Base-by-base conservation (phyloP, 257 asterid species). In the Nicotiana benthamiana region DNA sequence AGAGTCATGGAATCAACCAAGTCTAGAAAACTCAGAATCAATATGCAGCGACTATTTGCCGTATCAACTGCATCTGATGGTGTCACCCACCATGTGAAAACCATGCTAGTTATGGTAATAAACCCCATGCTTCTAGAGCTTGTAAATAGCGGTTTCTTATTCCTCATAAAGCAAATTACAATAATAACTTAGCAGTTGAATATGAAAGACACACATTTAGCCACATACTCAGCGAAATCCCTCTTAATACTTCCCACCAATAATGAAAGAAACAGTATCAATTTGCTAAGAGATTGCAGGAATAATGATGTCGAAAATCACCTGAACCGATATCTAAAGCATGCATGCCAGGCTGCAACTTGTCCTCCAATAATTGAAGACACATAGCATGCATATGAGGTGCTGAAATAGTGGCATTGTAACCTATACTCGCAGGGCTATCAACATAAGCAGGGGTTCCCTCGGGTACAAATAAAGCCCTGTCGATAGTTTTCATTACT, bases 381-480 rank as follows among this genome's bases (percentile, higher is more conserved):
- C 99, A 95, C 92, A 89, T 89, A 9, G 97, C 96, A 86, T 95
- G 99, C 99, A 95, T 95, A 83, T 95, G 99, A 67, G 99, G 98
- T 6, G 99, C 99, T 63, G 99, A 95, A 77, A 95, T 95, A 40
- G 99, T 95, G 57, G 92, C 98, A 83, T 95, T 95, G 76, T 91
- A 89, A 74, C 98, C 99, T 76, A 95, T 93, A 82, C 86, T 91
- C 93, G 91, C 78, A 3, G 99, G 99, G 78, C 88, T 89, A 68
- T 93, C 99, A 46, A 83, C 81, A 60, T 95, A 95, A 2, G 99
- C 93, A 9, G 96, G 90, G 72, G 90, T 28, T 20, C 95, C 97
- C 28, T 89, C 89, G 0, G 98, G 98, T 12, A 95, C 99, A 84
- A 95, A 93, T 86, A 88, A 82, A 61, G 92, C 98, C 90, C 98